These are phyloP conservation scores for Phlyctochytrium planicorne DNA, from an alignment of 192 early-diverging fungal genomes.

Conservation along the genomic window DNA sequence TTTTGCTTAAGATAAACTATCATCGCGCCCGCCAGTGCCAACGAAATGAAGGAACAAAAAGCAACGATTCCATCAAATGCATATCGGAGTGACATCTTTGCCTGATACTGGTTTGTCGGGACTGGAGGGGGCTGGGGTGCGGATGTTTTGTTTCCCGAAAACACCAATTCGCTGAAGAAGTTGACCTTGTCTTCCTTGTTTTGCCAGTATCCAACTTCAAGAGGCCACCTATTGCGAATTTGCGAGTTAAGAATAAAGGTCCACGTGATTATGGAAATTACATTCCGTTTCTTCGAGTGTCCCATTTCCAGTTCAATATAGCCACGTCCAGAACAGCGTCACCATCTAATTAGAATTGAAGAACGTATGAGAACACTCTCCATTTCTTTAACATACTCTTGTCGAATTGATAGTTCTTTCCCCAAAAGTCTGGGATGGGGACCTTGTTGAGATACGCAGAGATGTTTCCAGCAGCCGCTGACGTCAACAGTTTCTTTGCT, in stretches of 20 bases:
- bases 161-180: not conserved
- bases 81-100: not conserved
- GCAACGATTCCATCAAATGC: not conserved
- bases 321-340: not conserved
- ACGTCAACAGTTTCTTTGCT: not conserved
- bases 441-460: not conserved
- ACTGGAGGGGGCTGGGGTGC: not conserved
- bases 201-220: not conserved
- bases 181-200: not conserved
- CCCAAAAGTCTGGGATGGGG: not conserved
- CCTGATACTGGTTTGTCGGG: not conserved
- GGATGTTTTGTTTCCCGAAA: not conserved
- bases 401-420: not conserved
- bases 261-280: too few species aligned
- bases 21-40: not conserved
- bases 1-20: not conserved
- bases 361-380: not conserved
- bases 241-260: too few species aligned
- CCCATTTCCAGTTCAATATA: not conserved
- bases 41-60: not conserved
- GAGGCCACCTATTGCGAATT: not conserved
- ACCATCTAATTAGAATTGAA: constrained; percentile 4
- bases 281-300: not conserved
- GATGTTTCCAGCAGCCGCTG: not conserved
- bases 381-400: not conserved